phyloP scores from a whole-genome alignment of 1,284 basidiomycete species.

The Golubevia sp. region DNA sequence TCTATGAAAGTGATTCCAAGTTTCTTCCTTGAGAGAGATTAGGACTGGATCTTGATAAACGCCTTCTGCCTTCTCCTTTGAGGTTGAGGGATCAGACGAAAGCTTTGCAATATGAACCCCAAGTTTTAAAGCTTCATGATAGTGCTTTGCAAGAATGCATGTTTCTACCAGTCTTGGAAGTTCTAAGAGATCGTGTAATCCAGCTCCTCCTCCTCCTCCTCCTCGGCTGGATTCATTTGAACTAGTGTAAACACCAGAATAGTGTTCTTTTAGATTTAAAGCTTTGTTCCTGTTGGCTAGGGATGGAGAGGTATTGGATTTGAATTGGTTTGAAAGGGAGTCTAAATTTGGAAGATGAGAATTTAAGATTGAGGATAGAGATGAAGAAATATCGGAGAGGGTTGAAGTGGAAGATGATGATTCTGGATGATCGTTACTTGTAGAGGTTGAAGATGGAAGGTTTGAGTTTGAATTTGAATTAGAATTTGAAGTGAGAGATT shows the following conservation, averaged over 20 bases:
- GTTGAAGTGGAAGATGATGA: not conserved
- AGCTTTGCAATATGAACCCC: slow-evolving; percentile 17
- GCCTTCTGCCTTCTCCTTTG: not conserved
- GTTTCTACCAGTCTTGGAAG: slow-evolving; percentile 25
- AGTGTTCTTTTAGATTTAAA: slow-evolving; percentile 22
- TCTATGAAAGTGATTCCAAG: slow-evolving; percentile 15
- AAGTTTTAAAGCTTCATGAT: slow-evolving; percentile 27
- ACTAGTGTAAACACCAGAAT: slow-evolving; percentile 7
- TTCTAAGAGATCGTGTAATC: slow-evolving; percentile 30
- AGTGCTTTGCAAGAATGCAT: slow-evolving; percentile 24
- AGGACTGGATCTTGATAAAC: slow-evolving; percentile 4
- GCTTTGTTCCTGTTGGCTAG: slow-evolving; percentile 14
- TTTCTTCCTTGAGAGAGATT: slow-evolving; percentile 25
- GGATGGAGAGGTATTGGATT: slow-evolving; percentile 8
- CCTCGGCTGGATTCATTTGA: too few relatives aligned
- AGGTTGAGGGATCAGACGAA: not conserved
- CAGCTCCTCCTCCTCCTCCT: slow-evolving; percentile 4
- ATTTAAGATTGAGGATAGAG: slow-evolving; percentile 15
- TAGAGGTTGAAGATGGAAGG: too few relatives aligned
- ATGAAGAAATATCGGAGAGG: slow-evolving; percentile 10
- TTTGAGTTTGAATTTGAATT: too few relatives aligned
- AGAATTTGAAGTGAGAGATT: slow-evolving; percentile 21
- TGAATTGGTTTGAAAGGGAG: slow-evolving; percentile 15
- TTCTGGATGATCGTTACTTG: too few relatives aligned
- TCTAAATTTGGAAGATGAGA: slow-evolving; percentile 17